A percentile compares a stretch with the other conserved stretches of the same genome.
Conservation (phyloP, 192 early-diverging fungal species). For the Coemansia sp. region DNA sequence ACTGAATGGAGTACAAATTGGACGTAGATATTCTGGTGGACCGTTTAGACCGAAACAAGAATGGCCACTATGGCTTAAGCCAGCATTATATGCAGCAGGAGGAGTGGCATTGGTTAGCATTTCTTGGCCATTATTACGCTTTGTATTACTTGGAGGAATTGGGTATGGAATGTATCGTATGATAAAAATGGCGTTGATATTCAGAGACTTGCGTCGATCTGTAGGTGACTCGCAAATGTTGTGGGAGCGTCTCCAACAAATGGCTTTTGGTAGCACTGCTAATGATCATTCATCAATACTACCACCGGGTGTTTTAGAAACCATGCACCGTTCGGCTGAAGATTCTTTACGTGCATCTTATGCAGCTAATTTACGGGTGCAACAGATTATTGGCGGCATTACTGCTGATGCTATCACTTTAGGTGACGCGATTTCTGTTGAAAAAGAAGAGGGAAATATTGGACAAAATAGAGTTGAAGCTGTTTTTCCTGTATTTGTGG, state of each 20-base stretch:
- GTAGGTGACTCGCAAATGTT: background rate
- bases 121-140: conserved; percentile 44
- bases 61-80: conserved; percentile 20
- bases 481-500: conserved; percentile 35
- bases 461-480: conserved; percentile 13
- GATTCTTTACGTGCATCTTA: background rate
- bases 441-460: background rate
- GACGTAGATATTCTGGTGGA: background rate
- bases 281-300: background rate
- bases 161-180: conserved; percentile 30
- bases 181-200: conserved; percentile 6
- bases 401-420: conserved; percentile 3
- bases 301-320: conserved; percentile 6
- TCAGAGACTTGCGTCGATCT: conserved; percentile 6
- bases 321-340: conserved; percentile 4
- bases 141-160: conserved; percentile 35
- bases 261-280: background rate
- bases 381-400: background rate
- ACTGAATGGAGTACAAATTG: background rate
- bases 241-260: background rate
- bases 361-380: background rate
- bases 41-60: background rate
- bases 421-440: conserved; percentile 27
- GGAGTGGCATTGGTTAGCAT: conserved; percentile 23
- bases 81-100: conserved; percentile 30